Percentiles rank a stretch among this genome's conserved stretches.
phyloP scores from a whole-genome alignment of 1,284 basidiomycete genomes.

The Marasmius oreades region DNA sequence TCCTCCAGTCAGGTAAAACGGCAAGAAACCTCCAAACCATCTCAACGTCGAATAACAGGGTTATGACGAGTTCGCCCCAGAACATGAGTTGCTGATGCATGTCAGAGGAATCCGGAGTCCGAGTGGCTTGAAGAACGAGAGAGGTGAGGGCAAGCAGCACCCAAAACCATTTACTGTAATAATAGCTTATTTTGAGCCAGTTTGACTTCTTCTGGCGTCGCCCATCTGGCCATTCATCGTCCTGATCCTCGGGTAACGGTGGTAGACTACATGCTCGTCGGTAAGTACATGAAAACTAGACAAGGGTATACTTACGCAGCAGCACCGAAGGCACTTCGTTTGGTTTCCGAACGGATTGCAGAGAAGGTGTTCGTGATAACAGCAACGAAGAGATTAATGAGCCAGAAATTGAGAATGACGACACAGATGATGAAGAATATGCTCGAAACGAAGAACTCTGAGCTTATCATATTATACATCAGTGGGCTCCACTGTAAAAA shows the following conservation, averaged over 20 bases:
- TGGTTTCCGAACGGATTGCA: constrained; percentile 84
- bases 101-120: constrained; percentile 52
- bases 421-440: constrained; percentile 88
- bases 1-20: constrained; percentile 80
- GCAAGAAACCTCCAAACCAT: constrained; percentile 77
- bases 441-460: constrained; percentile 87
- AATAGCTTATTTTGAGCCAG: constrained; percentile 50
- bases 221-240: constrained; percentile 55
- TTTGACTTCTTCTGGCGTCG: constrained; percentile 48
- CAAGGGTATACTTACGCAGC: constrained; percentile 31
- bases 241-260: constrained; percentile 23
- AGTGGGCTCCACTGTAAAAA: constrained; percentile 60
- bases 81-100: constrained; percentile 49
- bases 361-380: constrained; percentile 96
- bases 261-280: neutral
- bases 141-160: constrained; percentile 72
- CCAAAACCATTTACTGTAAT: constrained; percentile 73
- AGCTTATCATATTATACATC: constrained; percentile 92
- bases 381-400: constrained; percentile 93
- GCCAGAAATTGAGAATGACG: constrained; percentile 88
- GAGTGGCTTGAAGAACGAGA: constrained; percentile 77
- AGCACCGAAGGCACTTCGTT: constrained; percentile 92
- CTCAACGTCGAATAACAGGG: constrained; percentile 86
- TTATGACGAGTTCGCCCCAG: constrained; percentile 76
- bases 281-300: neutral